These are phyloP conservation scores for Nakataea oryzae DNA, from an alignment of 2,329 filamentous ascomycete species.

Conservation along the genomic window DNA sequence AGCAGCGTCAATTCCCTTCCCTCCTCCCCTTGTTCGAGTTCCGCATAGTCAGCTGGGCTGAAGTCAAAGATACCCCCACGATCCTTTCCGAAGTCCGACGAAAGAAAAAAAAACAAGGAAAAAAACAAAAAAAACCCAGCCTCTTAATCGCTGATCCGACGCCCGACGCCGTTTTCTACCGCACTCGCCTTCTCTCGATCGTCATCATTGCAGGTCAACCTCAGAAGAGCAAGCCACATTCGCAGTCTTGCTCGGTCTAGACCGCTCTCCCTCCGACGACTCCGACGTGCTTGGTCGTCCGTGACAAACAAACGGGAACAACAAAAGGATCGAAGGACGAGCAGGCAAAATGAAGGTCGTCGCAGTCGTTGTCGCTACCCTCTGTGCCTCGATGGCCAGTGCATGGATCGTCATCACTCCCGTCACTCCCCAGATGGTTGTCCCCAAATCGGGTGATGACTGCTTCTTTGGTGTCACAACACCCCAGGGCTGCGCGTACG, in stretches of 20 bases:
- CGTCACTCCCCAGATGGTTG: slow-evolving; percentile 37
- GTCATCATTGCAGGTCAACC: background rate
- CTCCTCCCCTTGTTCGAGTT: background rate
- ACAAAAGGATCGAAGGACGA: background rate
- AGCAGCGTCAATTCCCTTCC: background rate
- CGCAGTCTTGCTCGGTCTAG: background rate
- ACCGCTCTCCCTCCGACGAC: background rate
- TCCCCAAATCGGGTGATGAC: slow-evolving; percentile 35
- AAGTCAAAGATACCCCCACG: background rate
- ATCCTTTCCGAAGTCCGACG: background rate
- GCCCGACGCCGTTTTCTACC: background rate
- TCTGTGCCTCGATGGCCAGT: slow-evolving; percentile 32
- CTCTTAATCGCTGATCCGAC: background rate
- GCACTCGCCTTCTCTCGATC: background rate
- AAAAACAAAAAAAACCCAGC: background rate
- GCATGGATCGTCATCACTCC: slow-evolving; percentile 47
- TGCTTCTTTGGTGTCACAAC: slow-evolving; percentile 47
- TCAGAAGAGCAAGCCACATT: background rate
- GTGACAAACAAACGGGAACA: background rate
- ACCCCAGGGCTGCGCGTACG: slow-evolving; percentile 47
- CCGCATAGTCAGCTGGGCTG: background rate
- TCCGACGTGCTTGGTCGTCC: background rate
- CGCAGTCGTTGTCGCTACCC: slow-evolving; percentile 23
- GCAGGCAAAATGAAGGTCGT: slow-evolving; percentile 27
- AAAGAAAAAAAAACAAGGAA: background rate